Evolutionary conservation across 2,329 filamentous ascomycete genomes (phyloP), one percentile per base, ranked within the genome.

Genomic region (Epichloe baconii): DNA sequence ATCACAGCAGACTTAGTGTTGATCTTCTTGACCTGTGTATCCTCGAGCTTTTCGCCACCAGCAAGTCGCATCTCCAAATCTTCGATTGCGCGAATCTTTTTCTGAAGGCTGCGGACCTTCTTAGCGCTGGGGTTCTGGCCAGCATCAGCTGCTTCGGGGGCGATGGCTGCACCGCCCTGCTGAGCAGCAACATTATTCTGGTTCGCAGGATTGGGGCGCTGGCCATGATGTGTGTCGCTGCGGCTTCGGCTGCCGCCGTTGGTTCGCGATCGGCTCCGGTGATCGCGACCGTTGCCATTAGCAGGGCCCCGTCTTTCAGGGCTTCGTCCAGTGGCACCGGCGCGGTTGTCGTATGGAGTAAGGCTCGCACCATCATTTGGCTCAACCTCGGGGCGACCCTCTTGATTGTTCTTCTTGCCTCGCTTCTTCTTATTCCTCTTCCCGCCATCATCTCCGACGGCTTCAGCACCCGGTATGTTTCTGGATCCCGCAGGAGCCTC

Each of bases 21-120:
- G 61, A 98, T 98, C 79, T 98, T 98, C 77, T 95, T 94, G 69
- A 98, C 82, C 72, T 98, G 93, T 35, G 93, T 98, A 64, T 96
- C 91, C 72, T 98, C 93, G 54, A 98, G 73, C 76, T 96, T 97
- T 76, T 98, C 93, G 5, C 91, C 91, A 36, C 85, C 84, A 3
- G 91, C 93, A 58, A 90, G 82, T 52, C 93, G 82, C 90, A 97
- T 96, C 75, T 97, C 95, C 55, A 98, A 73, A 66, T 98, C 93
- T 65, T 98, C 93, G 64, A 98, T 98, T 11, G 93, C 93, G 19
- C 93, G 82, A 55, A 98, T 86, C 78, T 98, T 98, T 80, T 98
- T 98, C 66, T 95, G 78, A 55, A 98, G 76, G 53, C 88, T 88
- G 51, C 93, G 79, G 55, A 96, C 80, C 75, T 97, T 98, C 81